phyloP scores from a whole-genome alignment of 257 asterid species.

The Linaria vulgaris region DNA sequence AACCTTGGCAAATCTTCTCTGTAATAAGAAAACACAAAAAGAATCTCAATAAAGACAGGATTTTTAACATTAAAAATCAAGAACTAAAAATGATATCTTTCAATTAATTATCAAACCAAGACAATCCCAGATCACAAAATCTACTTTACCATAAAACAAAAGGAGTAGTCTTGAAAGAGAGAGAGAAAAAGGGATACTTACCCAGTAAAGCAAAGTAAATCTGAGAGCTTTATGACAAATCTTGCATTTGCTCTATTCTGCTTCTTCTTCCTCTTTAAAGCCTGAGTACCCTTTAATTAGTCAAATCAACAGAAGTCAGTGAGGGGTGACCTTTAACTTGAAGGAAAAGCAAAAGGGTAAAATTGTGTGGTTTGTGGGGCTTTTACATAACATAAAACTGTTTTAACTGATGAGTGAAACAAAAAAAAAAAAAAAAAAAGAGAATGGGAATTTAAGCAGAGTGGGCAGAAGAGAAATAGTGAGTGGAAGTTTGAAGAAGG shows the following conservation, averaged over 20 bases:
- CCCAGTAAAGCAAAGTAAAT: conserved; percentile 18
- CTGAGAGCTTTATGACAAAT: conserved; percentile 15
- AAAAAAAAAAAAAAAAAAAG: conserved; percentile 1
- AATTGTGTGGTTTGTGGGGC: conserved; percentile 31
- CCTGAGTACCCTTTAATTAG: conserved; percentile 26
- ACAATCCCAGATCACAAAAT: conserved; percentile 28
- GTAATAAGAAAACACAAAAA: conserved; percentile 11
- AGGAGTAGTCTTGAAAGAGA: background rate
- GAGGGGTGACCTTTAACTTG: conserved; percentile 27
- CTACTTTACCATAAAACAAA: background rate
- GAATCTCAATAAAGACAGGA: conserved; percentile 2
- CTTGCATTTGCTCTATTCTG: background rate
- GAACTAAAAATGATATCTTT: conserved; percentile 8
- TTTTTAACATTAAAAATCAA: background rate
- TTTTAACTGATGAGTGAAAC: conserved; percentile 26
- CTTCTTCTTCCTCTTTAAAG: conserved; percentile 3
- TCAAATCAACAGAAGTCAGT: conserved; percentile 27
- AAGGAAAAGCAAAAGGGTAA: conserved; percentile 36
- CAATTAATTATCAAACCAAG: background rate
- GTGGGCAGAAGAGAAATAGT: too few relatives aligned
- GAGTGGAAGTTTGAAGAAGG: conserved; percentile 9
- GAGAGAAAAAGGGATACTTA: conserved; percentile 14
- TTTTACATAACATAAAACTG: conserved; percentile 32
- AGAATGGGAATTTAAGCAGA: conserved; percentile 40
- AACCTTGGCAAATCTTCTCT: conserved; percentile 24